These are phyloP conservation scores for Cucumis melo DNA, from an alignment of 306 rosid genomes.

Conservation along the genomic window DNA sequence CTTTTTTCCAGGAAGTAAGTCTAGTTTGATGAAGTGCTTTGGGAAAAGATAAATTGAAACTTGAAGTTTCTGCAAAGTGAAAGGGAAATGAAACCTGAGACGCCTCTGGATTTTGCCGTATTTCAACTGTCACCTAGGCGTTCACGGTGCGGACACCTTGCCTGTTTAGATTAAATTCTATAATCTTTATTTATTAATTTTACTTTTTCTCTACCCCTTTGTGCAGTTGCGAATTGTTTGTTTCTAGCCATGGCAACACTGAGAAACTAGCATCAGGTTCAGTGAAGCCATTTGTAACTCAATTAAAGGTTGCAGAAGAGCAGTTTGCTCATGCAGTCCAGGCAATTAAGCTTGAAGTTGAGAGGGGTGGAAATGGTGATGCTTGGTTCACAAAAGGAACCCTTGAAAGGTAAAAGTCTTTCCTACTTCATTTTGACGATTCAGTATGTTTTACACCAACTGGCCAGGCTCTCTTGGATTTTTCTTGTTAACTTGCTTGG, in stretches of 20 bases:
- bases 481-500: not conserved
- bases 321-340: slow-evolving; percentile 60
- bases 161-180: slow-evolving; percentile 6
- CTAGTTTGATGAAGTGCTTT: slow-evolving; percentile 28
- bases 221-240: slow-evolving; percentile 76
- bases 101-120: slow-evolving; percentile 81
- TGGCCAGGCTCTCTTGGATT: not conserved
- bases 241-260: slow-evolving; percentile 54
- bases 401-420: slow-evolving; percentile 55
- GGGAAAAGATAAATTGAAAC: slow-evolving; percentile 17
- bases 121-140: slow-evolving; percentile 85
- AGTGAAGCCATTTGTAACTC: slow-evolving; percentile 72
- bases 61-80: slow-evolving; percentile 6
- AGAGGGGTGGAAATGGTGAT: slow-evolving; percentile 41
- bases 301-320: slow-evolving; percentile 80
- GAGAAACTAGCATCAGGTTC: slow-evolving; percentile 89
- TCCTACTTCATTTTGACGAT: not conserved
- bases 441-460: not conserved
- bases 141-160: slow-evolving; percentile 41
- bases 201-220: slow-evolving; percentile 2
- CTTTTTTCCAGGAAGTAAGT: slow-evolving; percentile 16
- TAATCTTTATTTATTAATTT: slow-evolving; percentile 3
- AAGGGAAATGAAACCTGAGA: slow-evolving; percentile 73
- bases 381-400: slow-evolving; percentile 96
- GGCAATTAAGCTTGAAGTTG: slow-evolving; percentile 71